phyloP scores from a whole-genome alignment of 805 yeast species.

The Trichomonascus vanleenenianus region DNA sequence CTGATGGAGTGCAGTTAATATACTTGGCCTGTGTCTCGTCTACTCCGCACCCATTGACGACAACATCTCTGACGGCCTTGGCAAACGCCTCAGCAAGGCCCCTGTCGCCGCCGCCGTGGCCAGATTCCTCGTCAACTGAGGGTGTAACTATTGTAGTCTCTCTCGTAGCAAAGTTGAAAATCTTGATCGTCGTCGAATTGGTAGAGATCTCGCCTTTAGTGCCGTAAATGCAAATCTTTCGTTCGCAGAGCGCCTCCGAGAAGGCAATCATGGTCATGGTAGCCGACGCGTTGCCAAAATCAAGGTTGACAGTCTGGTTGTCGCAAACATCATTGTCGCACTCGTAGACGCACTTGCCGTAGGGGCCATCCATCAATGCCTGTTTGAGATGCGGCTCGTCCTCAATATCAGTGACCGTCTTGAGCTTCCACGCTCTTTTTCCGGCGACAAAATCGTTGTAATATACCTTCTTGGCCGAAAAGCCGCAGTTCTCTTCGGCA shows the following conservation, averaged over 20 bases:
- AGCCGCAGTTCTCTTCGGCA: slow-evolving; percentile 16
- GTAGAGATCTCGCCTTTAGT: slow-evolving; percentile 20
- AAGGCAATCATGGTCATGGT: slow-evolving; percentile 24
- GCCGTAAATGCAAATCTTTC: slow-evolving; percentile 20
- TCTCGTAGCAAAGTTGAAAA: slow-evolving; percentile 18
- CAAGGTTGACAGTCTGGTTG: slow-evolving; percentile 20
- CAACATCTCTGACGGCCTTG: slow-evolving; percentile 14
- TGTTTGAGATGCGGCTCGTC: slow-evolving; percentile 13
- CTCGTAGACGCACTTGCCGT: slow-evolving; percentile 21
- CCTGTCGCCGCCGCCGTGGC: slow-evolving; percentile 24
- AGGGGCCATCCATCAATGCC: slow-evolving; percentile 18
- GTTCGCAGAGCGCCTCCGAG: slow-evolving; percentile 18
- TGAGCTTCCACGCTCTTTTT: slow-evolving; percentile 12
- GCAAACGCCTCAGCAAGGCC: slow-evolving; percentile 23
- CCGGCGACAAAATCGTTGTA: slow-evolving; percentile 14
- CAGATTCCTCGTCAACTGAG: slow-evolving; percentile 16
- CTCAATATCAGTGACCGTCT: slow-evolving; percentile 18
- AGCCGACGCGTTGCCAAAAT: slow-evolving; percentile 21
- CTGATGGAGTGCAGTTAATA: slow-evolving; percentile 21
- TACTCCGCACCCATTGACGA: slow-evolving; percentile 9
- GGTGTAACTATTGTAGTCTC: slow-evolving; percentile 8
- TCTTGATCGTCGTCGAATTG: slow-evolving; percentile 17
- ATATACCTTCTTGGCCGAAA: slow-evolving; percentile 19
- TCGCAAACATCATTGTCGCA: slow-evolving; percentile 23
- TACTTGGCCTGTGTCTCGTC: slow-evolving; percentile 15